A percentile compares a stretch with the other conserved stretches of the same genome.
Evolutionary conservation across 495 filamentous ascomycete genomes (phyloP).

Genomic region (Talaromyces ruber): DNA sequence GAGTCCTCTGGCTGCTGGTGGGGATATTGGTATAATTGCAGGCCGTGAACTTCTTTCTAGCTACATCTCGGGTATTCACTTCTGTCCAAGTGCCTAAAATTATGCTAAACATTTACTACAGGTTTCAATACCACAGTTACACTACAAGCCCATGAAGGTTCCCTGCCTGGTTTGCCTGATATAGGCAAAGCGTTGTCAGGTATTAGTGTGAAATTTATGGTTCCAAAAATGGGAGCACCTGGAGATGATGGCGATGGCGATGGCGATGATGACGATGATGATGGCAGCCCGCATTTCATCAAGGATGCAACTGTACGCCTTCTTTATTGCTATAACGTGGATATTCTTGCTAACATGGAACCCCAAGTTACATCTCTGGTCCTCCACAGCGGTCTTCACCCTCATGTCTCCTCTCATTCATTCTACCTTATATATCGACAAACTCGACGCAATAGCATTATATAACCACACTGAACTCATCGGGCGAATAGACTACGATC

Average conservation of each 20-base stretch:
- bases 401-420: slow-evolving; percentile 68
- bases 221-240: slow-evolving; percentile 54
- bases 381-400: slow-evolving; percentile 78
- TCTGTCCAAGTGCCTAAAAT: neutral
- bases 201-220: slow-evolving; percentile 57
- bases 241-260: slow-evolving; percentile 31
- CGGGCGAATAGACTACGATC: slow-evolving; percentile 64
- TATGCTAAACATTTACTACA: slow-evolving; percentile 14
- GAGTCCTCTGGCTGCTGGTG: slow-evolving; percentile 58
- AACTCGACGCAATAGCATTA: slow-evolving; percentile 73
- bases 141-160: slow-evolving; percentile 55
- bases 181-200: slow-evolving; percentile 65
- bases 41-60: slow-evolving; percentile 70
- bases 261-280: slow-evolving; percentile 33
- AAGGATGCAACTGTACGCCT: slow-evolving; percentile 65
- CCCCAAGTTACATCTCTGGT: slow-evolving; percentile 63
- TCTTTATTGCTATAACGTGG: slow-evolving; percentile 9
- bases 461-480: slow-evolving; percentile 73
- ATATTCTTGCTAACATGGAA: neutral
- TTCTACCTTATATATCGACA: slow-evolving; percentile 64
- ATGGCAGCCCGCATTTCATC: slow-evolving; percentile 55
- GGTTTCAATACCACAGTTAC: slow-evolving; percentile 72
- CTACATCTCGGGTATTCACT: slow-evolving; percentile 67
- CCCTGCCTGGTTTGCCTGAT: slow-evolving; percentile 63
- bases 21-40: slow-evolving; percentile 44